A percentile compares a stretch with the other conserved stretches of the same genome.
Evolutionary conservation across 139 green algal genomes (phyloP).

Genomic region (Tetraselmis chui): DNA sequence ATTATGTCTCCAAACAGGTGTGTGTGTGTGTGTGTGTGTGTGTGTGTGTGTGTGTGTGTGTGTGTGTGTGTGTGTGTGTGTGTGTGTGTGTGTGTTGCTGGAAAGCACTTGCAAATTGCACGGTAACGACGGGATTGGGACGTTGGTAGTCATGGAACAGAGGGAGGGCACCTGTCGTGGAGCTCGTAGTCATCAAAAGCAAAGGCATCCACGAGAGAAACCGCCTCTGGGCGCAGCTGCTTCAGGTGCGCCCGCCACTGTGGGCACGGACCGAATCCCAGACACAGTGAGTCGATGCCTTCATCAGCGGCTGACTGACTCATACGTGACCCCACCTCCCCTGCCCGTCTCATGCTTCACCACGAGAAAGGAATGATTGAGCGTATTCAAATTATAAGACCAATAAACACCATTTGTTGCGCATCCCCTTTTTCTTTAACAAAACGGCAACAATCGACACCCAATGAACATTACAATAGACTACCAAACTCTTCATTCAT

Average conservation of each 20-base stretch:
- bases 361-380: too few species aligned
- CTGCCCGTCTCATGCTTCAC: too few species aligned
- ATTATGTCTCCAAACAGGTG: background rate
- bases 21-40: background rate
- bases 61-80: background rate
- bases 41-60: background rate
- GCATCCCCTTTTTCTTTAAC: too few species aligned
- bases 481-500: too few species aligned
- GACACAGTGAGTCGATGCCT: background rate
- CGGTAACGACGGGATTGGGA: slow-evolving; percentile 30
- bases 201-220: slow-evolving; percentile 79
- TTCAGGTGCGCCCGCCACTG: background rate
- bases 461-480: too few species aligned
- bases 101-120: too few species aligned
- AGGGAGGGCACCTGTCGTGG: slow-evolving; percentile 56
- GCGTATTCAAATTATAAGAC: too few species aligned
- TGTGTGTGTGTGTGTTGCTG: too few species aligned
- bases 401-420: too few species aligned
- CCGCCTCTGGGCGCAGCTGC: slow-evolving; percentile 65
- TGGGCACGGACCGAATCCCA: background rate
- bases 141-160: slow-evolving; percentile 65
- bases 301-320: background rate
- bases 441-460: too few species aligned
- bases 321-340: background rate
- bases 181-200: slow-evolving; percentile 75